Evolutionary conservation across 345 rosid species (phyloP), one percentile per base, ranked within the genome.

Genomic region (Melaleuca alternifolia): DNA sequence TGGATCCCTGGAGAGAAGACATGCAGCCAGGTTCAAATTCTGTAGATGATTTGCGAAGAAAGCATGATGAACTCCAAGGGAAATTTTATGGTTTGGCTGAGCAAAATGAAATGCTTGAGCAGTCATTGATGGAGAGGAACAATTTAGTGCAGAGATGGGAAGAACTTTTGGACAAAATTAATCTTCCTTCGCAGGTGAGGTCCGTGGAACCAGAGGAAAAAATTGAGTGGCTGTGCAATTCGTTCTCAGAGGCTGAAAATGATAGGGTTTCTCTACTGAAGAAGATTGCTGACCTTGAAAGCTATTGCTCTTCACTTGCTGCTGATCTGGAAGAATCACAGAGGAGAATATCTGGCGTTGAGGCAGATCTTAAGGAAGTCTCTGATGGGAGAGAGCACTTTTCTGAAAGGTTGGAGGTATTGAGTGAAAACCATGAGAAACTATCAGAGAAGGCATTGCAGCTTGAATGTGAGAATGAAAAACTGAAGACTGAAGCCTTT

Each of bases 21-120:
- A 92, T 81, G 85, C 95, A 91, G 79, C 91, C 93, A 11, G 88
- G 90, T 90, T 85, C 95, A 84, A 92, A 86, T 92, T 86, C 93
- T 77, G 94, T 89, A 86, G 97, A 94, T 85, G 98, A 94, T 71
- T 88, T 95, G 89, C 94, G 96, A 90, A 93, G 96, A 90, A 93
- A 95, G 87, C 93, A 90, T 53, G 99, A 97, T 89, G 99, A 97
- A 84, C 95, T 97, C 85, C 95, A 97, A 84, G 91, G 94, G 83
- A 96, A 95, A 89, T 97, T 97, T 90, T 97, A 92, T 91, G 97
- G 96, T 61, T 90, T 96, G 92, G 99, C 99, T 77, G 99, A 97
- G 89, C 98, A 96, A 90, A 97, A 94, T 92, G 99, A 96, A 92
- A 95, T 97, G 99, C 95, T 96, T 89, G 99, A 97, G 88, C 99